Evolutionary conservation across 2,329 filamentous ascomycete genomes (phyloP).

Genomic region (Paraphoma sp.): DNA sequence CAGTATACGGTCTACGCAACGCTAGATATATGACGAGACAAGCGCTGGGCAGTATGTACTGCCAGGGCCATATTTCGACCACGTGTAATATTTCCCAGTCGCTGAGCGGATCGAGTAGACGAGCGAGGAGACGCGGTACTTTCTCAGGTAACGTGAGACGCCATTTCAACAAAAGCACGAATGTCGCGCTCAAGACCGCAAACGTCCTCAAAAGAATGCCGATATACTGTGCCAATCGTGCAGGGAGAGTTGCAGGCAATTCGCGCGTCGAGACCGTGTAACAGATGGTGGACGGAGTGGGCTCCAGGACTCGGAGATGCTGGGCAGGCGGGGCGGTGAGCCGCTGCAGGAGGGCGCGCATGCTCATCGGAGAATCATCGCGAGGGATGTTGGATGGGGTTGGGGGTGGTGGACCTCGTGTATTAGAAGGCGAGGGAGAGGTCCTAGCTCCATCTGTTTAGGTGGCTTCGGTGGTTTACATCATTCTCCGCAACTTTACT

Average conservation of each 20-base stretch:
- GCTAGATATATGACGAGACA: constrained; percentile 53
- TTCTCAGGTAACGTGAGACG: constrained; percentile 8
- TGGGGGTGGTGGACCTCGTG: constrained; percentile 18
- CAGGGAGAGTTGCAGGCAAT: constrained; percentile 53
- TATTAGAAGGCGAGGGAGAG: constrained; percentile 9
- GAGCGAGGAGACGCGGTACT: constrained; percentile 4
- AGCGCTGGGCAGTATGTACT: constrained; percentile 49
- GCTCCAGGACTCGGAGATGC: constrained; percentile 37
- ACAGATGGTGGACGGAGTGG: constrained; percentile 82
- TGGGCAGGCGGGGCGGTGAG: constrained; percentile 35
- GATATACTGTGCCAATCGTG: constrained; percentile 53
- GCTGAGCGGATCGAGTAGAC: constrained; percentile 8
- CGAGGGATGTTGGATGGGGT: not conserved
- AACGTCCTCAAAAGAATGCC: constrained; percentile 54
- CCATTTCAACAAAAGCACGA: constrained; percentile 43
- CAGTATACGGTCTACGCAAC: constrained; percentile 58
- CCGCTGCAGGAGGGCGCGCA: constrained; percentile 29
- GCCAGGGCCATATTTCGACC: constrained; percentile 51
- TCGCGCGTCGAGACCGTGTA: constrained; percentile 89
- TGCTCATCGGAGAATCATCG: constrained; percentile 17
- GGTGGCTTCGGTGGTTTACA: constrained; percentile 13
- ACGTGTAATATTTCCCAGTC: constrained; percentile 38
- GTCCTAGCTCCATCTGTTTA: constrained; percentile 17
- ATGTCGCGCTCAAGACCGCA: constrained; percentile 50
- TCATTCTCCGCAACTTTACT: constrained; percentile 11